Conservation (phyloP, 768 basidiomycete species). For the Trametes gibbosa region DNA sequence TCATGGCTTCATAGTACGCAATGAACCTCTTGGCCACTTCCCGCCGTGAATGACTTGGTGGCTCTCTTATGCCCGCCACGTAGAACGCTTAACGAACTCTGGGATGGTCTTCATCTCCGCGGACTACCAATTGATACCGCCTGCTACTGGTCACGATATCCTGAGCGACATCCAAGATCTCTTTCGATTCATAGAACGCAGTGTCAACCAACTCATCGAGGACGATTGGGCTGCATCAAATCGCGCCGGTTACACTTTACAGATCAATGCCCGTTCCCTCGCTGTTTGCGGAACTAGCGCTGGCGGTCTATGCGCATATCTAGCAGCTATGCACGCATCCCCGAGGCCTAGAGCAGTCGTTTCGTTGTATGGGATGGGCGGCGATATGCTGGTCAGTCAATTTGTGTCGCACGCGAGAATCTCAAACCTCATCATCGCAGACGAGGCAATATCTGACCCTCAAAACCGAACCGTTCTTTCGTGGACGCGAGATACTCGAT, state of each 20-base stretch:
- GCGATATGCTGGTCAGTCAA: conserved; percentile 45
- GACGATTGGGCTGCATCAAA: neutral
- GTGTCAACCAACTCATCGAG: conserved; percentile 13
- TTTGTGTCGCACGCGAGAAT: neutral
- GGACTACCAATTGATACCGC: conserved; percentile 58
- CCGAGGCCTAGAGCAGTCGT: conserved; percentile 56
- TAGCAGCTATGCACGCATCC: conserved; percentile 51
- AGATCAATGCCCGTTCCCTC: conserved; percentile 43
- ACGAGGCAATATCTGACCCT: conserved; percentile 47
- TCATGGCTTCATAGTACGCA: conserved; percentile 56
- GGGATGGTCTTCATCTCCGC: conserved; percentile 62
- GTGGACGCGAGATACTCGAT: conserved; percentile 54
- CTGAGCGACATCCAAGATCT: conserved; percentile 56
- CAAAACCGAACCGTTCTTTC: conserved; percentile 51
- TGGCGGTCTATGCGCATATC: conserved; percentile 62
- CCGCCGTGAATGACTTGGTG: neutral
- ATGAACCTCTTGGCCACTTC: neutral
- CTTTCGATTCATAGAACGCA: conserved; percentile 43
- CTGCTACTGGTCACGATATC: conserved; percentile 53
- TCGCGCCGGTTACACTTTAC: conserved; percentile 23
- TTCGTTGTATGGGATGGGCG: conserved; percentile 65
- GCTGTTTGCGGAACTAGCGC: conserved; percentile 58
- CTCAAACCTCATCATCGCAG: conserved; percentile 30
- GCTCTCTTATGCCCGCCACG: neutral
- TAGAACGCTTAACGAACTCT: conserved; percentile 44